Evolutionary conservation across 169 alveolate species (phyloP), one percentile per base, ranked within the genome.

Genomic region (Plasmodium falciparum): DNA sequence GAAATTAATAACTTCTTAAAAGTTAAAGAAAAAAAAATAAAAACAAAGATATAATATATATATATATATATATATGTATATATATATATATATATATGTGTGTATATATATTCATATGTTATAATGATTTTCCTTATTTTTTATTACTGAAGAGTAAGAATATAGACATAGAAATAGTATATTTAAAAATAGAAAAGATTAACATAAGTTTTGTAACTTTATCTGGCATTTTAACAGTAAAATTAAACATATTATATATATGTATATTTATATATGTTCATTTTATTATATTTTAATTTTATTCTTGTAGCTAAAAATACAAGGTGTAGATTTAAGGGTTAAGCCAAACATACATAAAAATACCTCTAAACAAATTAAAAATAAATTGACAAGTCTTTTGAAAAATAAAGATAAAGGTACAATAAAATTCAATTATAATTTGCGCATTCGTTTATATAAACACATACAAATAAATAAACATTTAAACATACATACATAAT

Each of bases 101-200:
- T 33, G 5, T 33, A 0, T 4, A 33, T 4, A 39, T 7, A 5
- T 39, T 5, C 5, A 39, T 39, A 39, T 39, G 47, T 39, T 39
- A 39, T 39, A 39, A 39, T 39, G 47, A 39, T 39, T 39, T 39
- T 0, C 47, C 47, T 72, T 72, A 7, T 47, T 24, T 54, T 72
- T 43, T 13, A 13, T 26, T 72, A 52, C 29, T 26, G n/a, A 76
- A 76, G 89, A 76, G 89, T 26, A 76, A 76, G 66, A 76, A 76
- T 22, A 65, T 76, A 76, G 89, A 76, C 43, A 54, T 76, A 76
- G 89, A 76, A 76, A 76, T 76, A 47, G 76, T 76, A 17, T 76
- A 76, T 56, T 76, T 76, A 54, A 76, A 76, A 76, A 76, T 76
- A 12, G 89, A 76, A 76, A 76, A 71, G 66, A 76, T 76, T 63